These are phyloP conservation scores for Arabidopsis suecica DNA, from an alignment of 345 rosid genomes.

Conservation along the genomic window DNA sequence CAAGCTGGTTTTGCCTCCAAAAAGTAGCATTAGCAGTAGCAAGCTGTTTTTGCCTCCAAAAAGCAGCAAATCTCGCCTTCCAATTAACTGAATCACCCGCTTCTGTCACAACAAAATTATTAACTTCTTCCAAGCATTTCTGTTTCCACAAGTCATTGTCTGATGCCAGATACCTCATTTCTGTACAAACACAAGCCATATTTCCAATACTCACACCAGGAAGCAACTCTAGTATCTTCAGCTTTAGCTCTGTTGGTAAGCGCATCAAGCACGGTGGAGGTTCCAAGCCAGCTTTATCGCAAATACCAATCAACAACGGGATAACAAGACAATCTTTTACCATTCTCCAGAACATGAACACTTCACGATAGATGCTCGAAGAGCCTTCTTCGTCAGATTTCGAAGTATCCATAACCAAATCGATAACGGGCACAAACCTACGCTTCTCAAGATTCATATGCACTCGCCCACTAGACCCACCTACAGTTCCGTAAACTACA, in stretches of 20 bases:
- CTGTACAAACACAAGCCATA: slow-evolving; percentile 57
- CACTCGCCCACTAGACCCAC: slow-evolving; percentile 40
- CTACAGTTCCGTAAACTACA: slow-evolving; percentile 61
- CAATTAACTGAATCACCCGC: slow-evolving; percentile 37
- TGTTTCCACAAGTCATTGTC: slow-evolving; percentile 67
- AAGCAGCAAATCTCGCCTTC: slow-evolving; percentile 53
- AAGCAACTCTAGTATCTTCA: slow-evolving; percentile 67
- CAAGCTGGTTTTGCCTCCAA: slow-evolving; percentile 29
- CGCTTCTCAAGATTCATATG: slow-evolving; percentile 52
- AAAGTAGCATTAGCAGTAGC: background rate
- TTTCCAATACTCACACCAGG: slow-evolving; percentile 59
- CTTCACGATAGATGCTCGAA: slow-evolving; percentile 34
- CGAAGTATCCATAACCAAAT: slow-evolving; percentile 37
- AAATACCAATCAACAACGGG: slow-evolving; percentile 69
- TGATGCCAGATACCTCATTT: slow-evolving; percentile 57
- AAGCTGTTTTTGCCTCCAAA: slow-evolving; percentile 50
- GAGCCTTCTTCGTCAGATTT: slow-evolving; percentile 33
- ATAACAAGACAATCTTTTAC: slow-evolving; percentile 73
- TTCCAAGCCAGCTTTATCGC: slow-evolving; percentile 55
- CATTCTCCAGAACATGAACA: slow-evolving; percentile 74
- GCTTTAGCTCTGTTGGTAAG: slow-evolving; percentile 73
- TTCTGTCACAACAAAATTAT: background rate
- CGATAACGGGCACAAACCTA: slow-evolving; percentile 56
- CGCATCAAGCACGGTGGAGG: slow-evolving; percentile 68
- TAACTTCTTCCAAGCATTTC: slow-evolving; percentile 58